A percentile compares a stretch with the other conserved stretches of the same genome.
Evolutionary conservation across 139 green algal genomes (phyloP).

Genomic region (Ettlia oleoabundans): DNA sequence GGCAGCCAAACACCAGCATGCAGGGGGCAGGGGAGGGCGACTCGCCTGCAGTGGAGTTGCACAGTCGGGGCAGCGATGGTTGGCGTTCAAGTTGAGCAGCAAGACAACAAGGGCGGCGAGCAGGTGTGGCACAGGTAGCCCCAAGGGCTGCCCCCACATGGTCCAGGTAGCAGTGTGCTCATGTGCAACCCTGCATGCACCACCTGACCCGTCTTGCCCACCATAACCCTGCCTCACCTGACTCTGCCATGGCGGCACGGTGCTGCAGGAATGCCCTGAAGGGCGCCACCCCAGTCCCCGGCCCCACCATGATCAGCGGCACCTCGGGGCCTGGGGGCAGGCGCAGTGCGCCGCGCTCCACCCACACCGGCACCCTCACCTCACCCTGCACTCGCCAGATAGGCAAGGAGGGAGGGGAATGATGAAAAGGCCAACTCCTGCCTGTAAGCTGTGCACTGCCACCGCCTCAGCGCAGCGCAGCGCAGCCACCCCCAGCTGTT

Average conservation of each 20-base stretch:
- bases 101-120: neutral
- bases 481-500: too few species aligned
- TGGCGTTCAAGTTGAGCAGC: too few species aligned
- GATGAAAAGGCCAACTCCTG: neutral
- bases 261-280: slow-evolving; percentile 86
- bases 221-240: too few species aligned
- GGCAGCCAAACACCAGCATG: slow-evolving; percentile 91
- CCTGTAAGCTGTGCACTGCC: too few species aligned
- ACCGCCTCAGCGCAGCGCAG: too few species aligned
- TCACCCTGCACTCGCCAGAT: neutral
- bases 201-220: too few species aligned
- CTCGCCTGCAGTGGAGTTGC: neutral
- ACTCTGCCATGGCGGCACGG: slow-evolving; percentile 35
- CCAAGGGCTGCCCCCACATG: too few species aligned
- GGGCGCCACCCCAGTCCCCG: slow-evolving; percentile 87
- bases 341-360: slow-evolving; percentile 72
- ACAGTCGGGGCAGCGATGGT: neutral
- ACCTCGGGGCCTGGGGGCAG: slow-evolving; percentile 51
- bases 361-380: slow-evolving; percentile 74
- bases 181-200: too few species aligned
- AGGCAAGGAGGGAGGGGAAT: neutral
- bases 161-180: too few species aligned
- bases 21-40: slow-evolving; percentile 42
- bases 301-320: slow-evolving; percentile 82
- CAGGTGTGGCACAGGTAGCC: neutral